Evolutionary conservation across 2,329 filamentous ascomycete species (phyloP).

Genomic region (Scleromitrula shiraiana): DNA sequence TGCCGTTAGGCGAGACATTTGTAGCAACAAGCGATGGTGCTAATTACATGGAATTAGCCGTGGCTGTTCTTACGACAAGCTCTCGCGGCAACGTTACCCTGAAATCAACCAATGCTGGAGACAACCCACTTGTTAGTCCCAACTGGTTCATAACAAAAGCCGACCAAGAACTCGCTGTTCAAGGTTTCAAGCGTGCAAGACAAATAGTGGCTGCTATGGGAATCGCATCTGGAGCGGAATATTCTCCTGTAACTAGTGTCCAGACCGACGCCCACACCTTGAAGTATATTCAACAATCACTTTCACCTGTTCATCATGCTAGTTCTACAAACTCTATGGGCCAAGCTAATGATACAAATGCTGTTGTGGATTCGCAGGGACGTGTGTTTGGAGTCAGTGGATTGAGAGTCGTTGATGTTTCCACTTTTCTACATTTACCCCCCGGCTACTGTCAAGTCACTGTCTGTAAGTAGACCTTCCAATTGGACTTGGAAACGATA

Average conservation of each 20-base stretch:
- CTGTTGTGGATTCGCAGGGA: background rate
- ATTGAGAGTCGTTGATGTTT: background rate
- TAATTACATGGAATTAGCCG: background rate
- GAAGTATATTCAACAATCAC: slow-evolving; percentile 20
- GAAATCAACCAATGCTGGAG: slow-evolving; percentile 25
- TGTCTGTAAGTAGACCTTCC: background rate
- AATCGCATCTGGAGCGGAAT: background rate
- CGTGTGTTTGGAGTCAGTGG: background rate
- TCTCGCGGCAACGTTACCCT: slow-evolving; percentile 32
- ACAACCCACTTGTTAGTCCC: slow-evolving; percentile 34
- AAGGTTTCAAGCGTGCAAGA: slow-evolving; percentile 35
- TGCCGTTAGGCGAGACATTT: slow-evolving; percentile 4
- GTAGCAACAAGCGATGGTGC: background rate
- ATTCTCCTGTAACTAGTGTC: background rate
- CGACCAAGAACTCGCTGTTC: slow-evolving; percentile 38
- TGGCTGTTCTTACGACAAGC: slow-evolving; percentile 31
- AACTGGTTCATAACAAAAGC: slow-evolving; percentile 37
- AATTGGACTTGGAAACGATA: background rate
- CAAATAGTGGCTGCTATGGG: slow-evolving; percentile 14
- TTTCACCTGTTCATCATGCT: slow-evolving; percentile 39
- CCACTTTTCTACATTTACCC: background rate
- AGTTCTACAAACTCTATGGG: slow-evolving; percentile 39
- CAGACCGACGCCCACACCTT: slow-evolving; percentile 14
- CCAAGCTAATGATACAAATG: background rate
- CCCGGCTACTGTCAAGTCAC: background rate